A percentile compares a stretch with the other conserved stretches of the same genome.
These are phyloP conservation scores for Coemansia sp. DNA, from an alignment of 192 early-diverging fungal species.

Conservation along the genomic window DNA sequence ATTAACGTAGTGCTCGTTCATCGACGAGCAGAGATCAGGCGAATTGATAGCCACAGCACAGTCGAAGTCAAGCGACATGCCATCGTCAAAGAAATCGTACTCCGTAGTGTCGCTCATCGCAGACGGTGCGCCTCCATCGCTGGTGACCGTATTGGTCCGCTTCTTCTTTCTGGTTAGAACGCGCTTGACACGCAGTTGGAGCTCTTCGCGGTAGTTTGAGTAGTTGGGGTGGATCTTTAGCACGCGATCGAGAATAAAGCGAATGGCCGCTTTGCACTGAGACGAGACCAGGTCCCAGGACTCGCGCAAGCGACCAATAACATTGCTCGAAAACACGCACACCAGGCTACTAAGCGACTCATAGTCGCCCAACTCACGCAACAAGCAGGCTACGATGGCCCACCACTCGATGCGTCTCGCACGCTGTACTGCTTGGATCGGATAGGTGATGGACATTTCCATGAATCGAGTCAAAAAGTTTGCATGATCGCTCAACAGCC, in stretches of 20 bases:
- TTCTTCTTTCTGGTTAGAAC: conserved; percentile 16
- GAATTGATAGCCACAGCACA: conserved; percentile 41
- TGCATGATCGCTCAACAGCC: conserved; percentile 48
- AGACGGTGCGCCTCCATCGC: neutral
- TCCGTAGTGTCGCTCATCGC: neutral
- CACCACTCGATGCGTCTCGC: conserved; percentile 51
- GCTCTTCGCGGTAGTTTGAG: conserved; percentile 36
- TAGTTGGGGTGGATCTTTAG: conserved; percentile 50
- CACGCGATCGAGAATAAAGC: conserved; percentile 39
- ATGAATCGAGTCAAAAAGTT: conserved; percentile 45
- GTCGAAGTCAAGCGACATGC: conserved; percentile 45
- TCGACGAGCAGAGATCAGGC: conserved; percentile 33
- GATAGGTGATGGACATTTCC: conserved; percentile 36
- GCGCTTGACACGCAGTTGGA: conserved; percentile 30
- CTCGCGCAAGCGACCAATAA: conserved; percentile 25
- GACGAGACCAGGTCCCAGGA: conserved; percentile 39
- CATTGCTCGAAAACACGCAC: conserved; percentile 40
- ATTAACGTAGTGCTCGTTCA: conserved; percentile 39
- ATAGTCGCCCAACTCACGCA: conserved; percentile 54
- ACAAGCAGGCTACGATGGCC: conserved; percentile 28
- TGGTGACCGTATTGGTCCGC: neutral
- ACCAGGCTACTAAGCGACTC: conserved; percentile 48
- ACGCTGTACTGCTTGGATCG: conserved; percentile 32
- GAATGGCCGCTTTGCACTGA: conserved; percentile 33
- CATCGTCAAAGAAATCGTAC: conserved; percentile 1